Percentiles rank a stretch among this genome's conserved stretches.
Evolutionary conservation across 129 eudicot species (phyloP).

Genomic region (Flaveria brownii): DNA sequence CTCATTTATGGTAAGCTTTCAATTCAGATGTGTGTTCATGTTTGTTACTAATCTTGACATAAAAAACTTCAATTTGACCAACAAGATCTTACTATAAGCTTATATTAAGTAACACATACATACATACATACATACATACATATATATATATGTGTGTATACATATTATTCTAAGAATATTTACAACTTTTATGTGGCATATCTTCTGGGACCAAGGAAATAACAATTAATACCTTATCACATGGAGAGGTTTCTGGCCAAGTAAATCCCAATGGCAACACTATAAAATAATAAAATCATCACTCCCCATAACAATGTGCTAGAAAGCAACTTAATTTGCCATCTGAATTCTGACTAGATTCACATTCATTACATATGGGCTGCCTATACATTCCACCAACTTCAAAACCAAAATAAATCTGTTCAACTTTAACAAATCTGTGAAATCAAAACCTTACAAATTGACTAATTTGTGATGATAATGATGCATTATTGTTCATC

Average conservation of each 20-base stretch:
- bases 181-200: not conserved
- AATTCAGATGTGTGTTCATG: not conserved
- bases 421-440: not conserved
- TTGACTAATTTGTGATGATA: conserved; percentile 17
- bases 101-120: no score
- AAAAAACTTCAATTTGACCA: not conserved
- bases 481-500: no score
- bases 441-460: not conserved
- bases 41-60: not conserved
- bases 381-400: conserved; percentile 34
- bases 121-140: no score
- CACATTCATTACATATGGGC: conserved; percentile 26
- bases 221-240: conserved; percentile 23
- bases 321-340: conserved; percentile 28
- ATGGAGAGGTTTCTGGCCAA: conserved; percentile 25
- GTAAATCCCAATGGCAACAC: conserved; percentile 9
- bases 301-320: conserved; percentile 18
- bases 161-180: not conserved
- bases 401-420: conserved; percentile 20
- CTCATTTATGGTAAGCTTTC: not conserved
- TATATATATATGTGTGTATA: no score
- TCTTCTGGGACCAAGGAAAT: not conserved
- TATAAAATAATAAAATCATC: conserved; percentile 17
- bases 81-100: no score
- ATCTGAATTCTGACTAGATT: conserved; percentile 33